Evolutionary conservation across 2,329 filamentous ascomycete species (phyloP).

Genomic region (Hymenoscyphus repandus): DNA sequence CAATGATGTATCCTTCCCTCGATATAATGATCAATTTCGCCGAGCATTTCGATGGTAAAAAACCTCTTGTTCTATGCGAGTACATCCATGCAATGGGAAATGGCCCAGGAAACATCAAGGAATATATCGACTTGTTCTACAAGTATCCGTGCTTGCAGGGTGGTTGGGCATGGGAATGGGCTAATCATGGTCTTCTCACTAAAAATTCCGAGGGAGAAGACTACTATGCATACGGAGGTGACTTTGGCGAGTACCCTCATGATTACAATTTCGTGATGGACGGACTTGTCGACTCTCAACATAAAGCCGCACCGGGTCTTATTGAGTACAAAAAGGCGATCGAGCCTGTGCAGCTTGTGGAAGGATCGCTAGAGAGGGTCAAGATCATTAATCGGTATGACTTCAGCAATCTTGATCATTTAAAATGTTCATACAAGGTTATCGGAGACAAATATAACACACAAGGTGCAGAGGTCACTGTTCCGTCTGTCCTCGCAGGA

Average conservation of each 20-base stretch:
- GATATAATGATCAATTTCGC: constrained; percentile 34
- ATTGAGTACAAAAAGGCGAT: constrained; percentile 53
- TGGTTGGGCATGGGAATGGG: constrained; percentile 42
- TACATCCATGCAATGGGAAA: constrained; percentile 68
- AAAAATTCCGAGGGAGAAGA: constrained; percentile 24
- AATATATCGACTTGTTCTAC: constrained; percentile 59
- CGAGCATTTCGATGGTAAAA: constrained; percentile 39
- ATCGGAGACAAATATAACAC: not conserved
- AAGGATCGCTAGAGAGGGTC: constrained; percentile 31
- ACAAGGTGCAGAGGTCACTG: not conserved
- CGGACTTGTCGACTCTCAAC: constrained; percentile 48
- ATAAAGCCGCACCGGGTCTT: constrained; percentile 52
- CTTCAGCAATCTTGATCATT: constrained; percentile 45
- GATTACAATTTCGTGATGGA: constrained; percentile 39
- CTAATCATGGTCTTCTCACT: constrained; percentile 32
- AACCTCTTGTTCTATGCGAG: constrained; percentile 56
- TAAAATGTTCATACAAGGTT: constrained; percentile 24
- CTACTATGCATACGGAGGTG: constrained; percentile 40
- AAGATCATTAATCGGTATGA: constrained; percentile 44
- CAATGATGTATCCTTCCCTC: constrained; percentile 49
- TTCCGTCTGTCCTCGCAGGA: not conserved
- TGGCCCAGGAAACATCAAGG: constrained; percentile 62
- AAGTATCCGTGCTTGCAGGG: constrained; percentile 24
- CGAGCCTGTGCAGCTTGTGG: constrained; percentile 45
- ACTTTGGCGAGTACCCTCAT: constrained; percentile 39